phyloP scores from a whole-genome alignment of 2,329 filamentous ascomycete species.

The Arthroderma sp. region DNA sequence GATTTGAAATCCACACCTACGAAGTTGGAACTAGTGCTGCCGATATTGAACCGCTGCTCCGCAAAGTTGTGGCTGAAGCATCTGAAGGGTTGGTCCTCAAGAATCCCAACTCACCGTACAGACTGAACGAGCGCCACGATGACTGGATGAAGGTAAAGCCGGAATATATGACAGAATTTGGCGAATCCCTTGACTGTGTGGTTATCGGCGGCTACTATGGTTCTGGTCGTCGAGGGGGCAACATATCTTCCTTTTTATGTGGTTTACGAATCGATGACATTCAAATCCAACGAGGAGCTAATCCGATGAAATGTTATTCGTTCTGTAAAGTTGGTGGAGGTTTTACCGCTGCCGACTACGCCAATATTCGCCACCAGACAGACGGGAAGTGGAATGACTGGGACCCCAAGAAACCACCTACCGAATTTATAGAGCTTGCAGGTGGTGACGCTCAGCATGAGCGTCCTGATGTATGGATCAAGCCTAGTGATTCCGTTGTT shows the following conservation, averaged over 20 bases:
- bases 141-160: slow-evolving; percentile 99
- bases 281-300: slow-evolving; percentile 41
- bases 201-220: slow-evolving; percentile 90
- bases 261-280: slow-evolving; percentile 65
- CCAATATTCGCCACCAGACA: slow-evolving; percentile 66
- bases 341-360: slow-evolving; percentile 73
- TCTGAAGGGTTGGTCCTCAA: slow-evolving; percentile 89
- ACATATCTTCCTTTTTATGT: slow-evolving; percentile 76
- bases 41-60: slow-evolving; percentile 66
- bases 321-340: slow-evolving; percentile 98
- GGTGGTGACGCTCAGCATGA: slow-evolving; percentile 65
- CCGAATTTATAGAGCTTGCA: slow-evolving; percentile 64
- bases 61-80: slow-evolving; percentile 70
- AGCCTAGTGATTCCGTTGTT: slow-evolving; percentile 74
- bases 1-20: slow-evolving; percentile 72
- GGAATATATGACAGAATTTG: slow-evolving; percentile 95
- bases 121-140: slow-evolving; percentile 77
- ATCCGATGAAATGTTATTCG: slow-evolving; percentile 70
- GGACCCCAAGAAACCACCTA: slow-evolving; percentile 64
- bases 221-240: slow-evolving; percentile 70
- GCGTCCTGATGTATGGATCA: slow-evolving; percentile 83
- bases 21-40: slow-evolving; percentile 51
- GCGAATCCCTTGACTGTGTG: slow-evolving; percentile 80
- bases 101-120: slow-evolving; percentile 77
- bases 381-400: slow-evolving; percentile 86